Evolutionary conservation across 441 rosid genomes (phyloP).

Genomic region (Geranium incanum): DNA sequence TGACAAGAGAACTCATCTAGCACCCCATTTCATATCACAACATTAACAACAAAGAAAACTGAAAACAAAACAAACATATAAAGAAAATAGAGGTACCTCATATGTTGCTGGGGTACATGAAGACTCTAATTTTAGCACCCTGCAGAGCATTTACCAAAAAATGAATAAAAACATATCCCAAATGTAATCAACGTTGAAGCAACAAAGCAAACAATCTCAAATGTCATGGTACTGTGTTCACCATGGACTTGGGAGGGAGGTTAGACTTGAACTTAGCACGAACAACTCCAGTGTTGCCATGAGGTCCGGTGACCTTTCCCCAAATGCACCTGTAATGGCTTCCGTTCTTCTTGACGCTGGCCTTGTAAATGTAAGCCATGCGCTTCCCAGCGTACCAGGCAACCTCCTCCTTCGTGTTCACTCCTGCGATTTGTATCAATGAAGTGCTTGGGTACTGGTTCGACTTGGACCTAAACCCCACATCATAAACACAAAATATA

Average conservation of each 20-base stretch:
- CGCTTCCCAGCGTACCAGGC: conserved; percentile 74
- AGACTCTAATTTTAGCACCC: conserved; percentile 56
- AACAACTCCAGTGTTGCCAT: conserved; percentile 86
- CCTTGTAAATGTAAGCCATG: conserved; percentile 83
- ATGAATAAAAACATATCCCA: not conserved
- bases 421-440: conserved; percentile 75
- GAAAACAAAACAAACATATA: not conserved
- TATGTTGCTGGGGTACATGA: conserved; percentile 89
- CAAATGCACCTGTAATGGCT: conserved; percentile 77
- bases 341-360: conserved; percentile 74
- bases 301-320: conserved; percentile 82
- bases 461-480: conserved; percentile 55
- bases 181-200: not conserved
- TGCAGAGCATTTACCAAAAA: conserved; percentile 18
- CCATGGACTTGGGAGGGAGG: conserved; percentile 82
- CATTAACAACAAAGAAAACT: not conserved
- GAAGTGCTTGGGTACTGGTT: conserved; percentile 79
- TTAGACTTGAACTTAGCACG: conserved; percentile 85
- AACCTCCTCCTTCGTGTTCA: conserved; percentile 78
- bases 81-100: conserved; percentile 35
- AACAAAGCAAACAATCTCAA: not conserved
- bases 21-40: not conserved
- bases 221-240: conserved; percentile 17
- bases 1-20: not conserved
- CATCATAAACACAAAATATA: not conserved